Conservation (phyloP, 2,329 filamentous ascomycete genomes). For the Fusarium sp. region DNA sequence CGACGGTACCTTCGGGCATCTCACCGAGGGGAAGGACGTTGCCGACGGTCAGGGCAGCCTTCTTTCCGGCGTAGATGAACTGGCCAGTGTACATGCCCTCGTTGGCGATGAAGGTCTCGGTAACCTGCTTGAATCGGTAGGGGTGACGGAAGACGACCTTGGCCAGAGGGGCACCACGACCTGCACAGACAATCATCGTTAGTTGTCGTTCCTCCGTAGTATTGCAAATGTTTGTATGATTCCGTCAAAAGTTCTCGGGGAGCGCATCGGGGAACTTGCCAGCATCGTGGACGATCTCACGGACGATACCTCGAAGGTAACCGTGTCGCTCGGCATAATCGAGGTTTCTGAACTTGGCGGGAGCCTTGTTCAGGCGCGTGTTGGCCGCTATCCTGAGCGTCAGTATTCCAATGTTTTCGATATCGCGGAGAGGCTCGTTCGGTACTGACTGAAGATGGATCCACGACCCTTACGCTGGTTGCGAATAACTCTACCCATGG, state of each 20-base stretch:
- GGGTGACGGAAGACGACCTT: slow-evolving; percentile 97
- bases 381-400: slow-evolving; percentile 71
- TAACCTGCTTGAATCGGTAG: slow-evolving; percentile 97
- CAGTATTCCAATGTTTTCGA: slow-evolving; percentile 50
- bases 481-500: slow-evolving; percentile 73
- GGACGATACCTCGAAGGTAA: slow-evolving; percentile 96
- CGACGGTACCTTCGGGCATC: slow-evolving; percentile 98
- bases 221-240: slow-evolving; percentile 22
- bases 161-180: slow-evolving; percentile 95
- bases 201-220: slow-evolving; percentile 42
- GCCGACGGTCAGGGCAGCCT: slow-evolving; percentile 94
- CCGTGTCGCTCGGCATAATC: slow-evolving; percentile 98
- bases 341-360: slow-evolving; percentile 92
- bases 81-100: slow-evolving; percentile 99
- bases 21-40: slow-evolving; percentile 95
- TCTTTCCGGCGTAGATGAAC: slow-evolving; percentile 99
- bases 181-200: slow-evolving; percentile 50
- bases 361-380: slow-evolving; percentile 90
- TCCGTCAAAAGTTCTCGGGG: slow-evolving; percentile 32
- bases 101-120: slow-evolving; percentile 99
- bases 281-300: slow-evolving; percentile 99
- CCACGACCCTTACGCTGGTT: slow-evolving; percentile 74
- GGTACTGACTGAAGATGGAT: slow-evolving; percentile 68
- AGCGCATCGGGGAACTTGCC: slow-evolving; percentile 63
- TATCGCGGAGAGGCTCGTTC: slow-evolving; percentile 45